Conservation (phyloP, 106 monocot genomes). For the Vanilla planifolia region DNA sequence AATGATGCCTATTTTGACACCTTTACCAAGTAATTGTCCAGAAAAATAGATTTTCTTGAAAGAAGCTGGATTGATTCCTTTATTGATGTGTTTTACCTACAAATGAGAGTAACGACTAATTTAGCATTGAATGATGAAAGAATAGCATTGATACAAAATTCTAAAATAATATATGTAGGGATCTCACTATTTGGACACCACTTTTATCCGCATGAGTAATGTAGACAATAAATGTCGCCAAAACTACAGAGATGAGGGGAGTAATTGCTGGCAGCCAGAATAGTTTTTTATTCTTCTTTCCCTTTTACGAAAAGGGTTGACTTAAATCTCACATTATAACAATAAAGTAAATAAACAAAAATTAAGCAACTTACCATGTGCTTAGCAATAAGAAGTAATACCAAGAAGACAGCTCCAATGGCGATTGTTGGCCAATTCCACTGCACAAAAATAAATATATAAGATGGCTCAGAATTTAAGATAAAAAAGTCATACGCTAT, state of each 20-base stretch:
- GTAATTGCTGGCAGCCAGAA: slow-evolving; percentile 63
- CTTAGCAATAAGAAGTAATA: slow-evolving; percentile 60
- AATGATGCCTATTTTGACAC: slow-evolving; percentile 40
- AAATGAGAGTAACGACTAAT: slow-evolving; percentile 4
- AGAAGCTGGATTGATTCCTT: slow-evolving; percentile 49
- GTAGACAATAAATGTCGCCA: slow-evolving; percentile 46
- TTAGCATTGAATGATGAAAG: not conserved
- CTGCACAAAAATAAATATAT: slow-evolving; percentile 24
- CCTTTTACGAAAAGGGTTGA: slow-evolving; percentile 19
- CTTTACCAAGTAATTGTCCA: slow-evolving; percentile 29
- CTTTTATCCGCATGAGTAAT: slow-evolving; percentile 38
- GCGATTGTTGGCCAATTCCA: slow-evolving; percentile 82
- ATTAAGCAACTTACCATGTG: slow-evolving; percentile 43
- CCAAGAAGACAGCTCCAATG: slow-evolving; percentile 47
- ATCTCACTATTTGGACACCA: slow-evolving; percentile 49
- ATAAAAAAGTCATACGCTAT: not conserved
- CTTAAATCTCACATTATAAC: not conserved
- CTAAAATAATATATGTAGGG: not conserved
- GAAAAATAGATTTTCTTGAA: slow-evolving; percentile 39
- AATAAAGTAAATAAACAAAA: not conserved
- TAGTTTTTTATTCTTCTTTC: slow-evolving; percentile 53
- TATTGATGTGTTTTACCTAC: slow-evolving; percentile 45
- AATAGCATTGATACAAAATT: not conserved
- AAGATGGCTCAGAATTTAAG: not conserved
- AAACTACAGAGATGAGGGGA: slow-evolving; percentile 43